These are phyloP conservation scores for Rhodotorula sp. DNA, from an alignment of 1,284 basidiomycete species.

Conservation along the genomic window DNA sequence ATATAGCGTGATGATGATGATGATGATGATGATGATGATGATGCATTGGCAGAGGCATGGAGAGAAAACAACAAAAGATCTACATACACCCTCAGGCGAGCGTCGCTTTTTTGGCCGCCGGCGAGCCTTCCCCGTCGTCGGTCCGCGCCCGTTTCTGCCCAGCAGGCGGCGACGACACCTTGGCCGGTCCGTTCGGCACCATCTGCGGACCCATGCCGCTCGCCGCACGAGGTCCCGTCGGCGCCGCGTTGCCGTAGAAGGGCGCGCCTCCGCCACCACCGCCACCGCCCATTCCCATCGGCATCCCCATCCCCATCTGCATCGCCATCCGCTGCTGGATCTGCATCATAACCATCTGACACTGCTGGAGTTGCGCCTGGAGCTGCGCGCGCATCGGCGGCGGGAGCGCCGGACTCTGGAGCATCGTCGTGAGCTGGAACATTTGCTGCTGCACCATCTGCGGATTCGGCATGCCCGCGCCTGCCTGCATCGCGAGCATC, in stretches of 20 bases:
- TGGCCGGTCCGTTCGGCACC: background rate
- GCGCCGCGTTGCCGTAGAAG: conserved; percentile 6
- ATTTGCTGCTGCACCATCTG: conserved; percentile 36
- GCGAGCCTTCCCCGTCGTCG: conserved; percentile 12
- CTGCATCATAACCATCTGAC: conserved; percentile 36
- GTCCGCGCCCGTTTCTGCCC: conserved; percentile 22
- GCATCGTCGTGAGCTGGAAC: conserved; percentile 37
- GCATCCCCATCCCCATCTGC: background rate
- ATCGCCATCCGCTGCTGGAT: conserved; percentile 15
- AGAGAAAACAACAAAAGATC: background rate
- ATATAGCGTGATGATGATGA: too few species aligned
- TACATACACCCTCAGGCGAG: background rate
- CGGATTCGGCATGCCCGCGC: conserved; percentile 19
- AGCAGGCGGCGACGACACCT: background rate
- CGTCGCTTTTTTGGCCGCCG: conserved; percentile 20
- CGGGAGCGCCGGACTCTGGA: conserved; percentile 42
- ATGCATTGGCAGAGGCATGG: background rate
- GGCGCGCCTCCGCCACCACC: too few species aligned
- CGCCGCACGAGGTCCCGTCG: background rate
- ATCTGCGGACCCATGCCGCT: conserved; percentile 1
- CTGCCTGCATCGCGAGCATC: conserved; percentile 18
- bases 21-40: too few species aligned
- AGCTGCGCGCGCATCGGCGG: conserved; percentile 58
- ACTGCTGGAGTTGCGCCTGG: conserved; percentile 45
- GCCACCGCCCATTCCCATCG: conserved; percentile 9